Evolutionary conservation across 2,329 filamentous ascomycete species (phyloP), one percentile per base, ranked within the genome.

Genomic region (Ceratocystis alfenasii): DNA sequence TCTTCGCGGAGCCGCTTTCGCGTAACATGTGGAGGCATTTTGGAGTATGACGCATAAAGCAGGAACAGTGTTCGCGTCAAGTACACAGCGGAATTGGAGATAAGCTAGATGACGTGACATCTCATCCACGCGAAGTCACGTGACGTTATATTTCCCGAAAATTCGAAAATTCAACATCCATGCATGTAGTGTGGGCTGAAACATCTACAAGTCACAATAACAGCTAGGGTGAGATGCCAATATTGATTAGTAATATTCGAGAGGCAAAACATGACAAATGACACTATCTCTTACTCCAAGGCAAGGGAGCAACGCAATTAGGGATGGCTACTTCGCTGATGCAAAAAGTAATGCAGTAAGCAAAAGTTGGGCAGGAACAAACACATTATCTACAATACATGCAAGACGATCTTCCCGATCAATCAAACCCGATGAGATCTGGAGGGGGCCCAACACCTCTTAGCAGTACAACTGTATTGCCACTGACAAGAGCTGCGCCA

Each of bases 401-500:
- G 10, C 12, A 59, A 30, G 7, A 25, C 36, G 10, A 41, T 41
- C 36, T 15, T 41, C 3, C 36, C 36, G 10, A 41, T 41, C 20
- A 62, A 33, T 46, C 68, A 82, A 77, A 68, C 69, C 87, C 81
- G 68, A 91, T 88, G 71, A 92, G 75, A 74, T 90, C 86, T 22
- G 86, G 85, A 65, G 89, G 83, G n/a, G 87, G 83, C 0, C 90
- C 90, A 64, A 96, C 87, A 0, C 94, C 94, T 68, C 94, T 81
- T 64, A 99, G 72, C 71, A 99, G 74, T 28, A 97, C 91, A 69
- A 99, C 84, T 10, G 91, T 96, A 73, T 99, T 93, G 1, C 94
- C 94, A 70, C 83, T 92, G 69, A 84, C 83, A 67, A 95, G 78
- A 33, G 80, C 81, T 64, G 80, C 79, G 3, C 90, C 91, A 65